Percentiles rank a stretch among this genome's conserved stretches.
These are phyloP conservation scores for Ophiostoma novo-ulmi DNA, from an alignment of 2,329 filamentous ascomycete species.

Conservation along the genomic window DNA sequence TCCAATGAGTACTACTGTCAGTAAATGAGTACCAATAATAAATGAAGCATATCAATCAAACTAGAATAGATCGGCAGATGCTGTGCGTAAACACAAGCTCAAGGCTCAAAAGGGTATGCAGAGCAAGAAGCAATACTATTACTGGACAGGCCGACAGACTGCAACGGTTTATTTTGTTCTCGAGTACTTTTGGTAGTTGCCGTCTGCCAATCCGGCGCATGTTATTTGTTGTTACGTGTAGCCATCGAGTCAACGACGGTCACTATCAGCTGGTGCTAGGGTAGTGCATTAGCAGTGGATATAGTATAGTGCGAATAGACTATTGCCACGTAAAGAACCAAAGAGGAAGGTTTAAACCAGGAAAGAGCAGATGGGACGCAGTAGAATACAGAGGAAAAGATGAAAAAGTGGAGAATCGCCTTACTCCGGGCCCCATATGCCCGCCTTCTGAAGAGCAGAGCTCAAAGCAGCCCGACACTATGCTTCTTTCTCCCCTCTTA, in stretches of 20 bases:
- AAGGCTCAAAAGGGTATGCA: background rate
- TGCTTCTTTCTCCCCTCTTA: background rate
- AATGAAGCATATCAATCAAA: background rate
- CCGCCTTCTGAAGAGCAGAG: background rate
- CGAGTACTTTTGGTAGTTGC: background rate
- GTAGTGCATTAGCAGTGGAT: background rate
- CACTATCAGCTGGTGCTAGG: background rate
- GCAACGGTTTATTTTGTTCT: background rate
- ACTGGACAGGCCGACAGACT: background rate
- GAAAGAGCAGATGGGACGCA: conserved; percentile 1
- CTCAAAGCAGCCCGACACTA: background rate
- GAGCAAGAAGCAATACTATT: background rate
- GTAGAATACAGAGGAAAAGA: background rate
- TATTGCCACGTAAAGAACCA: background rate
- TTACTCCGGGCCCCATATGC: background rate
- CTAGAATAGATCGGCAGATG: background rate
- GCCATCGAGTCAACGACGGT: background rate
- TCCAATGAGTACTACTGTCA: background rate
- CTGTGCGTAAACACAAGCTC: background rate
- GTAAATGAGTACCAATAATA: background rate
- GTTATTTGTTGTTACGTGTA: conserved; percentile 8
- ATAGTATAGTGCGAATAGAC: background rate
- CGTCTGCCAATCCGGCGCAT: background rate
- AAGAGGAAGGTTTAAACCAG: background rate
- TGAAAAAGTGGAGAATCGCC: background rate